Percentiles rank a stretch among this genome's conserved stretches.
Evolutionary conservation across 2,329 filamentous ascomycete species (phyloP).

Genomic region (Xylariaceae sp.): DNA sequence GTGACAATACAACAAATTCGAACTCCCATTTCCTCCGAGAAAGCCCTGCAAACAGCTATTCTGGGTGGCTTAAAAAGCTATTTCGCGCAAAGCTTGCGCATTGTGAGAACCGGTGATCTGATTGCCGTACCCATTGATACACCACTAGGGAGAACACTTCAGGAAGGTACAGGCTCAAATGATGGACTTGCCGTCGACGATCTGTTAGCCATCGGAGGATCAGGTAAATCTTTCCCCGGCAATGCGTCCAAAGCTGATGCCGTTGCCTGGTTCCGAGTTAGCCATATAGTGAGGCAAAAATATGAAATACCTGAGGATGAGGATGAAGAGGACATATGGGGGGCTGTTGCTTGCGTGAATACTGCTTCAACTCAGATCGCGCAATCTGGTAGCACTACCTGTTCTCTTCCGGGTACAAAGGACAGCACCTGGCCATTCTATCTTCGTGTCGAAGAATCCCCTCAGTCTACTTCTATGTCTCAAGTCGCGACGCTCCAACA

Average conservation of each 20-base stretch:
- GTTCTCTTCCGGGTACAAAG: slow-evolving; percentile 77
- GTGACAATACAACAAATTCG: slow-evolving; percentile 89
- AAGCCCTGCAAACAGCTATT: slow-evolving; percentile 82
- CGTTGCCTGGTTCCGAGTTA: slow-evolving; percentile 93
- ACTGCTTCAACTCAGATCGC: slow-evolving; percentile 87
- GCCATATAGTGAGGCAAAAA: slow-evolving; percentile 69
- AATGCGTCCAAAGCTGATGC: slow-evolving; percentile 54
- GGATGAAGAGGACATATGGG: slow-evolving; percentile 77
- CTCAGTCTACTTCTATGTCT: slow-evolving; percentile 54
- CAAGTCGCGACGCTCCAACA: slow-evolving; percentile 52
- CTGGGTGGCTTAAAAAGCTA: slow-evolving; percentile 87
- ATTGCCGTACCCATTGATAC: slow-evolving; percentile 91
- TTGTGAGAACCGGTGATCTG: slow-evolving; percentile 86
- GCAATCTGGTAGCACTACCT: slow-evolving; percentile 86
- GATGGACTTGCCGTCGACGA: slow-evolving; percentile 76
- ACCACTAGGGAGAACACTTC: slow-evolving; percentile 79
- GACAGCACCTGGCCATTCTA: slow-evolving; percentile 90
- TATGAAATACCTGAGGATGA: slow-evolving; percentile 61
- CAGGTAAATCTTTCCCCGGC: slow-evolving; percentile 45
- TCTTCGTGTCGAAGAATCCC: slow-evolving; percentile 74
- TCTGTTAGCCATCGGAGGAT: slow-evolving; percentile 60
- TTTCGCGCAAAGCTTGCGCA: slow-evolving; percentile 81
- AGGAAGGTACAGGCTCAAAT: slow-evolving; percentile 67
- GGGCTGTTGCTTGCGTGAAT: slow-evolving; percentile 84
- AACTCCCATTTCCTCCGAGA: slow-evolving; percentile 86